phyloP scores from a whole-genome alignment of 192 early-diverging fungal species.

The Backusella luteola region DNA sequence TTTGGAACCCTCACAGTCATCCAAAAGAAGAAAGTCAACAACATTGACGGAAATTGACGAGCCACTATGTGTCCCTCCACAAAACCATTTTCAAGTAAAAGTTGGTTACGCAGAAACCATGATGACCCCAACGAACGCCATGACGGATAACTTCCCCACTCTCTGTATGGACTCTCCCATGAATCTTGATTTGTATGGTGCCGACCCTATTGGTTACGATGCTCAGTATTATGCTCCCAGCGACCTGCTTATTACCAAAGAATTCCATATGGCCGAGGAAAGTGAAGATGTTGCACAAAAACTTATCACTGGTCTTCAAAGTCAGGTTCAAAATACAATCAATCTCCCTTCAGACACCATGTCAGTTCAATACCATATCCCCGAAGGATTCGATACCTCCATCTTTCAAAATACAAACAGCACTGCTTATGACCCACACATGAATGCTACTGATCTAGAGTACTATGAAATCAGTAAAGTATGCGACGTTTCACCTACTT shows the following conservation, averaged over 20 bases:
- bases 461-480: slow-evolving; percentile 6
- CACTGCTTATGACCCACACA: neutral
- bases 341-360: neutral
- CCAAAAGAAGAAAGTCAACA: slow-evolving; percentile 9
- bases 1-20: neutral
- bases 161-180: neutral
- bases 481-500: neutral
- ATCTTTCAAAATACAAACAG: neutral
- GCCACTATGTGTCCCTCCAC: neutral
- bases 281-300: slow-evolving; percentile 9
- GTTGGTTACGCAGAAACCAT: neutral
- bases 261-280: neutral
- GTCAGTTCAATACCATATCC: neutral
- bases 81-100: neutral
- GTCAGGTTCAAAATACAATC: neutral
- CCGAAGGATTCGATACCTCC: neutral
- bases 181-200: neutral
- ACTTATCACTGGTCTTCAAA: slow-evolving; percentile 2
- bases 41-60: neutral
- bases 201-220: neutral
- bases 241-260: neutral
- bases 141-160: neutral
- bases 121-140: neutral
- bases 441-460: neutral
- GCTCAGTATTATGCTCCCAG: neutral